A percentile compares a stretch with the other conserved stretches of the same genome.
Evolutionary conservation across 106 monocot species (phyloP).

Genomic region (Dioscorea alata): DNA sequence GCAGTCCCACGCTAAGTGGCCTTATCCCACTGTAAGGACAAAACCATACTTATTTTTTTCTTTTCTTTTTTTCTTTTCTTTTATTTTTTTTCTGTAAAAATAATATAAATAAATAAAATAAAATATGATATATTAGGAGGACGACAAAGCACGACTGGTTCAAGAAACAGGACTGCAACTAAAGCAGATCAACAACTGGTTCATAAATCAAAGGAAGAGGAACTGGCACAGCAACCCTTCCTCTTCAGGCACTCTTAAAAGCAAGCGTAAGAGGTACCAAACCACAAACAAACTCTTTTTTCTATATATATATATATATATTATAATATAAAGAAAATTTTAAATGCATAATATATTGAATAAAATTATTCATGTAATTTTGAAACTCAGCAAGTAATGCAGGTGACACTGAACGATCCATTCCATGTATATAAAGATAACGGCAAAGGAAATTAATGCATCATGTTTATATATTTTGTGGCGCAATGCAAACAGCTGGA

Average conservation of each 20-base stretch:
- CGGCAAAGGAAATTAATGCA: too few species aligned
- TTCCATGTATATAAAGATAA: too few species aligned
- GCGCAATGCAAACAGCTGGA: too few species aligned
- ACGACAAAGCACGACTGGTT: slow-evolving; percentile 48
- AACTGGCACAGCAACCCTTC: slow-evolving; percentile 83
- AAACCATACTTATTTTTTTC: too few species aligned
- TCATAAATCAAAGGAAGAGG: slow-evolving; percentile 80
- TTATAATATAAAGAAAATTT: too few species aligned
- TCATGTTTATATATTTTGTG: too few species aligned
- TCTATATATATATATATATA: neutral
- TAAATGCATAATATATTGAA: too few species aligned
- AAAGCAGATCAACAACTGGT: slow-evolving; percentile 91
- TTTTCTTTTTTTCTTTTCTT: too few species aligned
- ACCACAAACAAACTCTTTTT: neutral
- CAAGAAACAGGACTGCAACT: slow-evolving; percentile 78
- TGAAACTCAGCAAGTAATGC: slow-evolving; percentile 21
- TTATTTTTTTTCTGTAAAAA: too few species aligned
- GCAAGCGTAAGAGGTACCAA: slow-evolving; percentile 64
- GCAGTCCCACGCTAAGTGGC: slow-evolving; percentile 55
- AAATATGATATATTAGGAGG: slow-evolving; percentile 20
- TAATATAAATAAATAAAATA: too few species aligned
- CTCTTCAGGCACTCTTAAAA: slow-evolving; percentile 42
- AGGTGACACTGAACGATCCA: slow-evolving; percentile 15
- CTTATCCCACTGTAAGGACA: slow-evolving; percentile 40
- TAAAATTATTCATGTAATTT: too few species aligned